Evolutionary conservation across 2,329 filamentous ascomycete genomes (phyloP).

Genomic region (Apiospora hydei): DNA sequence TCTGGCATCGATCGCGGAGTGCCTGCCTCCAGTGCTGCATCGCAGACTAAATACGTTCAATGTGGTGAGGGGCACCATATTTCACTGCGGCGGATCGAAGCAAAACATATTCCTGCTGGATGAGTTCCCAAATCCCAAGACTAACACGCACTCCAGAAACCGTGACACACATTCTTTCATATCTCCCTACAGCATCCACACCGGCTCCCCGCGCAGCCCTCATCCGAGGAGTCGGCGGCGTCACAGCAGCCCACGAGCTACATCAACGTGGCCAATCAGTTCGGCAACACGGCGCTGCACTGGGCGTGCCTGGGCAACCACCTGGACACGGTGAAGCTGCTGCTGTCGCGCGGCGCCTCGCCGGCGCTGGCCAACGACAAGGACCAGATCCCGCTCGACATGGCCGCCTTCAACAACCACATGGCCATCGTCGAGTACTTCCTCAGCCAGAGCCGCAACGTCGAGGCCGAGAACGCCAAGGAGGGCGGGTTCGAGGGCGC

Average conservation of each 20-base stretch:
- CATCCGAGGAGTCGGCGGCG: conserved; percentile 25
- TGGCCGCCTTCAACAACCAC: conserved; percentile 76
- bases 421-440: conserved; percentile 69
- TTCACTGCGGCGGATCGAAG: background rate
- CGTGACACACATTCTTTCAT: conserved; percentile 53
- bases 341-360: conserved; percentile 80
- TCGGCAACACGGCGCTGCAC: conserved; percentile 90
- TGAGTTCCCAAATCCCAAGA: background rate
- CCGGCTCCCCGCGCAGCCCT: conserved; percentile 30
- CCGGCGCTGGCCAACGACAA: conserved; percentile 81
- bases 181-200: conserved; percentile 41
- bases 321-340: conserved; percentile 76
- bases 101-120: too few species aligned
- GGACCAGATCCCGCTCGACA: conserved; percentile 80
- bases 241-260: conserved; percentile 45
- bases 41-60: background rate
- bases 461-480: conserved; percentile 57
- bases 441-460: conserved; percentile 53
- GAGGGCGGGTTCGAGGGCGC: conserved; percentile 49
- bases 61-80: background rate
- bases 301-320: conserved; percentile 94
- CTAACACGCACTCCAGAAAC: conserved; percentile 43
- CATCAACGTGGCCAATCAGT: conserved; percentile 75
- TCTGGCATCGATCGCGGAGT: background rate
- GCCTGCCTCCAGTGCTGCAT: background rate